These are phyloP conservation scores for Pythium brassicae DNA, from an alignment of 352 stramenopile species.

Conservation along the genomic window DNA sequence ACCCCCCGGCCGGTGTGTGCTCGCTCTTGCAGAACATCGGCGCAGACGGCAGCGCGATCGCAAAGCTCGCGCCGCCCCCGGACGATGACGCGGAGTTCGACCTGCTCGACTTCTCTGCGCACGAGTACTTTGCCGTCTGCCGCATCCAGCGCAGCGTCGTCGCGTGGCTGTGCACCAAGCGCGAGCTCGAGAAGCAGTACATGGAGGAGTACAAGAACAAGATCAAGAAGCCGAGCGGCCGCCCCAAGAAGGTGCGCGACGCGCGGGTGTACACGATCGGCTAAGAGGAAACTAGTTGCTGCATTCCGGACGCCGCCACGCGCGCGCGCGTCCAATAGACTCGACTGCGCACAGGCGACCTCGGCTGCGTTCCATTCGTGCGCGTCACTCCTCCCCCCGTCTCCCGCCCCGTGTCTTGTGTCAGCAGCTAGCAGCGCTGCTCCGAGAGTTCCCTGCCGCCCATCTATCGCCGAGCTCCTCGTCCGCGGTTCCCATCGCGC, in stretches of 20 bases:
- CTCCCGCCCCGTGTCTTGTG: no score
- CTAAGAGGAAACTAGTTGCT: constrained; percentile 14
- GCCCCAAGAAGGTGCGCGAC: constrained; percentile 72
- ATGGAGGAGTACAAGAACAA: constrained; percentile 86
- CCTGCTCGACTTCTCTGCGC: constrained; percentile 53
- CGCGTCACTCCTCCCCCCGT: background rate
- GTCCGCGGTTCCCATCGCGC: constrained; percentile 28
- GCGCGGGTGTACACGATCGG: constrained; percentile 70
- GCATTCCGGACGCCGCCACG: background rate
- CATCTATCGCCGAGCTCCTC: constrained; percentile 46
- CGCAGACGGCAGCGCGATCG: constrained; percentile 33
- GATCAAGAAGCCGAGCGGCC: constrained; percentile 78
- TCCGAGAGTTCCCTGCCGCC: no score
- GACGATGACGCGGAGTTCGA: constrained; percentile 31
- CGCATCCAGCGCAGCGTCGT: constrained; percentile 52
- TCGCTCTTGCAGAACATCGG: constrained; percentile 35
- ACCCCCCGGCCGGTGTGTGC: no score
- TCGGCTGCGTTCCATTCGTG: background rate
- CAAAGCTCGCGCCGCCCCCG: constrained; percentile 29
- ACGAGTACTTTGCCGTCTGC: constrained; percentile 67
- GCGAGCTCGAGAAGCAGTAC: constrained; percentile 59
- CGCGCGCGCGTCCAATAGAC: constrained; percentile 2
- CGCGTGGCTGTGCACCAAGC: constrained; percentile 64
- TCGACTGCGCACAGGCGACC: background rate
- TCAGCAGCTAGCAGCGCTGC: no score